phyloP scores from a whole-genome alignment of 2,329 filamentous ascomycete genomes.

The Phialophora tarda region DNA sequence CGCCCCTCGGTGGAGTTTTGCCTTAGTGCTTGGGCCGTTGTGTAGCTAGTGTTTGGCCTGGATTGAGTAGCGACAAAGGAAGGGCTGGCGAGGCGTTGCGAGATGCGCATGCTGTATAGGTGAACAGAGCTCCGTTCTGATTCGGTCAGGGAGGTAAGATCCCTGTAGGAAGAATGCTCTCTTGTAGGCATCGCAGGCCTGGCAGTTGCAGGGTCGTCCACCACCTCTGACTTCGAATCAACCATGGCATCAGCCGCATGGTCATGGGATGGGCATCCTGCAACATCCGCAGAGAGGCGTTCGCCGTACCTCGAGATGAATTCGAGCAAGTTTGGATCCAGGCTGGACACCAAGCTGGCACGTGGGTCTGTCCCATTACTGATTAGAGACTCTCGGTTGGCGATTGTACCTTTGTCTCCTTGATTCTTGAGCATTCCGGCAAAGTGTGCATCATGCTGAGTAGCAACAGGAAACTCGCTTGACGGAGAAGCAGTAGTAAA shows the following conservation, averaged over 20 bases:
- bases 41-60: constrained; percentile 30
- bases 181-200: constrained; percentile 9
- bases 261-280: neutral
- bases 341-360: constrained; percentile 29
- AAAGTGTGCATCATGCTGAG: constrained; percentile 5
- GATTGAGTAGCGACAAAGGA: constrained; percentile 26
- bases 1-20: constrained; percentile 17
- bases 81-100: constrained; percentile 38
- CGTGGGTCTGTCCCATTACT: constrained; percentile 16
- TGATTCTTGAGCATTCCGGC: constrained; percentile 13
- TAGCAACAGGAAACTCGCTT: neutral
- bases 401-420: constrained; percentile 5
- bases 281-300: neutral
- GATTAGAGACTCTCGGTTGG: constrained; percentile 14
- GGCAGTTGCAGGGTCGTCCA: too few species aligned
- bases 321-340: constrained; percentile 34
- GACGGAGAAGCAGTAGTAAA: constrained; percentile 2
- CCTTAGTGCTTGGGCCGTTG: constrained; percentile 5
- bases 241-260: neutral
- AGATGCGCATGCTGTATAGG: constrained; percentile 41
- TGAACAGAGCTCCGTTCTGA: constrained; percentile 37
- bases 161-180: constrained; percentile 13
- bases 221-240: neutral
- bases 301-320: constrained; percentile 31
- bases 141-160: constrained; percentile 19